Conservation (phyloP, 495 filamentous ascomycete species). For the Xylaria curta region DNA sequence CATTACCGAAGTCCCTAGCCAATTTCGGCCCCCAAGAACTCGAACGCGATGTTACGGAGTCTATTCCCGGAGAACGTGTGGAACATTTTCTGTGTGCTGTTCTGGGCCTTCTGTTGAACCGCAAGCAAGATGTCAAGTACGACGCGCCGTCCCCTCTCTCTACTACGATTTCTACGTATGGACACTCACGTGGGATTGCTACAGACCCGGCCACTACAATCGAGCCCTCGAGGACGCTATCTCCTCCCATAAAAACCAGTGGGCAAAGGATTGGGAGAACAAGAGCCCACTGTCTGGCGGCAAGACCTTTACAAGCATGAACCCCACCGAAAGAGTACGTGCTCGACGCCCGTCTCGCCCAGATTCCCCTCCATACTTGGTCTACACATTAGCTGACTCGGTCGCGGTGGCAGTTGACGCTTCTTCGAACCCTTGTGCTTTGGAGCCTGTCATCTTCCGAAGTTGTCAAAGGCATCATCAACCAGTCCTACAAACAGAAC, state of each 20-base stretch:
- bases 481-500: slow-evolving; percentile 86
- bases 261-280: slow-evolving; percentile 85
- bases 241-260: slow-evolving; percentile 82
- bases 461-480: slow-evolving; percentile 76
- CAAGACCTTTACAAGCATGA: slow-evolving; percentile 79
- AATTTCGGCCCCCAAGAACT: slow-evolving; percentile 96
- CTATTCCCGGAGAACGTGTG: slow-evolving; percentile 78
- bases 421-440: slow-evolving; percentile 80
- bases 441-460: slow-evolving; percentile 95
- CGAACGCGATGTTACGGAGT: slow-evolving; percentile 81
- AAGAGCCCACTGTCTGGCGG: slow-evolving; percentile 83
- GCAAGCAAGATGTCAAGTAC: slow-evolving; percentile 98
- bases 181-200: slow-evolving; percentile 3
- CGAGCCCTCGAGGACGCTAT: slow-evolving; percentile 95
- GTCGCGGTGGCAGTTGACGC: slow-evolving; percentile 64
- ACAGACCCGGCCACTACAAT: slow-evolving; percentile 82
- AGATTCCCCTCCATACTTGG: neutral
- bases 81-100: slow-evolving; percentile 90
- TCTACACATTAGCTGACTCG: slow-evolving; percentile 28
- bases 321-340: slow-evolving; percentile 79
- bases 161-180: neutral
- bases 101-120: slow-evolving; percentile 84
- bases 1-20: slow-evolving; percentile 81
- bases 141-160: slow-evolving; percentile 48
- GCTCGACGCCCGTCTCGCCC: neutral